Evolutionary conservation across 192 early-diverging fungal genomes (phyloP).

Genomic region (Backusella tarrabulga): DNA sequence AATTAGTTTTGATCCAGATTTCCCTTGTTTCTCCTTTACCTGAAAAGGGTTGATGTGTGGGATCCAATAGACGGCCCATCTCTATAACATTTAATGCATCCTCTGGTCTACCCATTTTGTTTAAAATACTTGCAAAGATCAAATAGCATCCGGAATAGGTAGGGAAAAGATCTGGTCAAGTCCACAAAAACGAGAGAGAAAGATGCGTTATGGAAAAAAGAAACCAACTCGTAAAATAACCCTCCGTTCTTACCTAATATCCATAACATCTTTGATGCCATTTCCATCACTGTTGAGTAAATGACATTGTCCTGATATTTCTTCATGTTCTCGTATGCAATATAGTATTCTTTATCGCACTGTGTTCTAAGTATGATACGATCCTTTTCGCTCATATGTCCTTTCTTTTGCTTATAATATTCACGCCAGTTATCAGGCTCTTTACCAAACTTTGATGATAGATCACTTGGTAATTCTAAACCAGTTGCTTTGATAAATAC

Average conservation of each 20-base stretch:
- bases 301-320: background rate
- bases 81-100: constrained; percentile 1
- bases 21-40: background rate
- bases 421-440: background rate
- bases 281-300: background rate
- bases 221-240: background rate
- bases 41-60: background rate
- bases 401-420: background rate
- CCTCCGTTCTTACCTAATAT: background rate
- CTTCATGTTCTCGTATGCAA: background rate
- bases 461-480: background rate
- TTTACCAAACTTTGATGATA: background rate
- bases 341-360: background rate
- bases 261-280: constrained; percentile 9
- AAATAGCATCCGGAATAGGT: constrained; percentile 3
- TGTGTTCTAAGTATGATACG: background rate
- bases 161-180: background rate
- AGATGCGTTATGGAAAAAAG: background rate
- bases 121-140: background rate
- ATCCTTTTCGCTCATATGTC: background rate
- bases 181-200: background rate
- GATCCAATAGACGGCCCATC: background rate
- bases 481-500: background rate
- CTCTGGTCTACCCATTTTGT: background rate
- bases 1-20: background rate